Base-by-base conservation (phyloP, 176 grass and related monocot species). In the Typha latifolia region DNA sequence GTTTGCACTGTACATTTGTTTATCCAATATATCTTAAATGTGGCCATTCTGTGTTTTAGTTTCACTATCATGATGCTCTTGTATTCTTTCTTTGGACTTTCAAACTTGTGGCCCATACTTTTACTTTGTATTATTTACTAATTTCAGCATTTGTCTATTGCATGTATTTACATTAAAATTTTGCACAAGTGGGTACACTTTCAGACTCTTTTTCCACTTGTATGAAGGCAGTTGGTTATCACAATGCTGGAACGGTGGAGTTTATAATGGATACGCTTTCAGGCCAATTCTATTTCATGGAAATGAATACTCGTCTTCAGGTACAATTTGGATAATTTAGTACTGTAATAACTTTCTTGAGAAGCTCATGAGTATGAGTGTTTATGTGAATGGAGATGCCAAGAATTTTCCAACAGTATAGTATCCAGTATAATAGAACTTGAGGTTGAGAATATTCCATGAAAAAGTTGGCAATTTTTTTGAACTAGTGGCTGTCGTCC, bases 261-360 rank as follows among this genome's bases (percentile, higher is more conserved):
- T 91, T 96, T 69, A 96, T 96, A 63, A 85, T 96, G 62, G 93
- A 96, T 53, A 96, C 88, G 37, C 70, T 83, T 69, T 91, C 88
- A 32, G 85, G 84, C 51, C 47, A 96, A 70, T 96, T 96, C 22
- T 96, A 84, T 77, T 96, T 96, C 75, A 96, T 96, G 93, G 93
- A 96, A 77, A 96, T 96, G 93, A 96, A 96, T 80, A 96, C 93
- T 66, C 88, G 93, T 66, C 82, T 96, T 63, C 93, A 91, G 80
- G 93, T 89, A 86, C 21, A 73, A n/a, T 59, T 67, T 66, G 47
- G 32, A 62, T 59, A 23, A 14, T 67, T 14, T 0, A 49, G 11
- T 77, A 69, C 68, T 10, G 0, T 10, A 10, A 43, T 43, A 43
- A 10, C 5, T 43, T 43, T 43, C 37, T 43, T 43, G 5, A 43